phyloP scores from a whole-genome alignment of 345 rosid species.

The Arabidopsis arenosa region DNA sequence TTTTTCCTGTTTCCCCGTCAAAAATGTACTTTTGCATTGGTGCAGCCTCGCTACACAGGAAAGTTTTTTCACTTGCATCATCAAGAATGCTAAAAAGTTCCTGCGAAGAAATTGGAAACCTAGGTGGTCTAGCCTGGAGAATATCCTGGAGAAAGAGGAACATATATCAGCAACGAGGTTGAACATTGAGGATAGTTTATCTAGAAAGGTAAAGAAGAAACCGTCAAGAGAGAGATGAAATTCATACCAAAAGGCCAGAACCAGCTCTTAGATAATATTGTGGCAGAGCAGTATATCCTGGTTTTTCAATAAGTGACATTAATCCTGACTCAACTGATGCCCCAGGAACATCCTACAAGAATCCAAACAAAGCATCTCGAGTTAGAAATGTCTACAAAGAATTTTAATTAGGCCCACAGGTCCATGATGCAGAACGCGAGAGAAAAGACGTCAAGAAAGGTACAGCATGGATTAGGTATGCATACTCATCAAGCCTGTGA shows the following conservation, averaged over 20 bases:
- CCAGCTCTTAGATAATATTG: slow-evolving; percentile 79
- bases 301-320: slow-evolving; percentile 65
- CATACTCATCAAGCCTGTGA: slow-evolving; percentile 17
- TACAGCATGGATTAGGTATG: slow-evolving; percentile 20
- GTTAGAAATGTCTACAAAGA: slow-evolving; percentile 22
- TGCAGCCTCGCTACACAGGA: slow-evolving; percentile 67
- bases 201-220: slow-evolving; percentile 10
- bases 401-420: slow-evolving; percentile 11
- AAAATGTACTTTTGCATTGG: slow-evolving; percentile 89
- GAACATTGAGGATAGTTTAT: slow-evolving; percentile 13
- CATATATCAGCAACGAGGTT: slow-evolving; percentile 29
- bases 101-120: slow-evolving; percentile 77
- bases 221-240: slow-evolving; percentile 13
- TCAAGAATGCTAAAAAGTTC: slow-evolving; percentile 86
- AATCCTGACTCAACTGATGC: slow-evolving; percentile 66
- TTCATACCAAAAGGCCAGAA: slow-evolving; percentile 79
- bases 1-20: slow-evolving; percentile 83
- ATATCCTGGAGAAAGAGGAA: slow-evolving; percentile 67
- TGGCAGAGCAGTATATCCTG: slow-evolving; percentile 72
- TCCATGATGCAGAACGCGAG: slow-evolving; percentile 27
- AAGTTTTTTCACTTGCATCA: slow-evolving; percentile 95
- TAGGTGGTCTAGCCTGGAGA: slow-evolving; percentile 67
- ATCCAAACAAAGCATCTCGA: slow-evolving; percentile 25
- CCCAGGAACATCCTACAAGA: slow-evolving; percentile 71
- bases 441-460: slow-evolving; percentile 7